Evolutionary conservation across 2,329 filamentous ascomycete species (phyloP), one percentile per base, ranked within the genome.

Genomic region (Diaporthe caulivora): DNA sequence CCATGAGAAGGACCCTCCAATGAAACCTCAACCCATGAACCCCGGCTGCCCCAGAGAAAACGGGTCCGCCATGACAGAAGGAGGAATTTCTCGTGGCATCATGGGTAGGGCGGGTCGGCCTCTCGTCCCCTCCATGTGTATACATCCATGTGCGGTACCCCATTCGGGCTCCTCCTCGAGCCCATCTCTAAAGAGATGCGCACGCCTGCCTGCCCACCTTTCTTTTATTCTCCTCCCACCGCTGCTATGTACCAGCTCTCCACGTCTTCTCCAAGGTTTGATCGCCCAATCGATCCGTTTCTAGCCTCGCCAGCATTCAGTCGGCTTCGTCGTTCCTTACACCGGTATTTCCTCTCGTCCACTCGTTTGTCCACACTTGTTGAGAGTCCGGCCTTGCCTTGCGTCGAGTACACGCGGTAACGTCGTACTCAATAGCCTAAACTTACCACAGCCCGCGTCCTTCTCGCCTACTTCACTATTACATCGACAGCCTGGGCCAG

Each of bases 31-130:
- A 51, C 65, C 65, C 34, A 55, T 54, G 31, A 47, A 15, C 53
- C 40, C 65, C 51, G 53, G 24, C 37, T 57, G 49, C 26, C 65
- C 65, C 65, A 69, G 65, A 47, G 49, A 24, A 42, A 69, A 1
- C 51, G 24, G 31, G 49, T 9, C 44, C 44, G 29, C 44, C 17
- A 42, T 44, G 55, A 71, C 69, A 53, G 69, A 62, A 71, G 44
- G 55, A 47, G 53, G 17, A 37, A 40, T 58, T 58, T 67, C 54
- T 68, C 70, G 71, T 72, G 62, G 62, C 62, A 72, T 69, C 62
- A 72, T 60, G 71, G 60, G 17, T 71, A 54, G 29, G 34, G 26
- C n/a, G 13, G 53, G 10, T 31, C 29, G 57, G 62, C 21, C 37
- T 31, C 34, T 70, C 54, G 24, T 47, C 54, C 40, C 40, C 42